A percentile compares a stretch with the other conserved stretches of the same genome.
phyloP scores from a whole-genome alignment of 306 rosid genomes.

The Amphicarpaea edgeworthii region DNA sequence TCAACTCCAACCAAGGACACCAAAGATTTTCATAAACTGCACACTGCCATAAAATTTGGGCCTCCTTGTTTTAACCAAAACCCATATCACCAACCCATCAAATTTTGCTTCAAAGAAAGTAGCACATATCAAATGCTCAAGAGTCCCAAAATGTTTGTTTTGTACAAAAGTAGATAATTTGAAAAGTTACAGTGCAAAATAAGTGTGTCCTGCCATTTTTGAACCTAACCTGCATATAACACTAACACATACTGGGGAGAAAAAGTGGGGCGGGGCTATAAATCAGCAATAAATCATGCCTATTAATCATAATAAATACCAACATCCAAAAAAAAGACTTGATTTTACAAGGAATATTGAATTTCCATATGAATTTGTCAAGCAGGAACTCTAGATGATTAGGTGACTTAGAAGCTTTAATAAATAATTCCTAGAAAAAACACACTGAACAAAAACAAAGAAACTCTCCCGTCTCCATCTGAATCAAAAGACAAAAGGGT shows the following conservation, averaged over 20 bases:
- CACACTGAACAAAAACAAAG: not conserved
- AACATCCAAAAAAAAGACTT: not conserved
- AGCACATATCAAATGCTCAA: slow-evolving; percentile 1
- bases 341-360: not conserved
- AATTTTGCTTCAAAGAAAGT: not conserved
- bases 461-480: slow-evolving; percentile 2
- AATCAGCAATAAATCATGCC: not conserved
- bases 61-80: slow-evolving; percentile 10
- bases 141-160: slow-evolving; percentile 2
- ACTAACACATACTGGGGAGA: no score
- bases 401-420: not conserved
- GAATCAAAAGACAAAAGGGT: not conserved
- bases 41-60: slow-evolving; percentile 7
- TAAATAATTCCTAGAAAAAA: not conserved
- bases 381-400: slow-evolving; percentile 4
- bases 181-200: not conserved
- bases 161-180: not conserved
- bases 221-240: not conserved
- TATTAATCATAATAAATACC: not conserved
- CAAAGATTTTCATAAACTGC: slow-evolving; percentile 20
- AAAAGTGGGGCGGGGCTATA: not conserved
- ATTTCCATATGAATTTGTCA: slow-evolving; percentile 6
- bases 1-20: no score
- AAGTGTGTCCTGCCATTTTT: not conserved
- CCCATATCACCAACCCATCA: not conserved